Evolutionary conservation across 352 stramenopile species (phyloP), one percentile per base, ranked within the genome.

Genomic region (Pythium rhizo-oryzae): DNA sequence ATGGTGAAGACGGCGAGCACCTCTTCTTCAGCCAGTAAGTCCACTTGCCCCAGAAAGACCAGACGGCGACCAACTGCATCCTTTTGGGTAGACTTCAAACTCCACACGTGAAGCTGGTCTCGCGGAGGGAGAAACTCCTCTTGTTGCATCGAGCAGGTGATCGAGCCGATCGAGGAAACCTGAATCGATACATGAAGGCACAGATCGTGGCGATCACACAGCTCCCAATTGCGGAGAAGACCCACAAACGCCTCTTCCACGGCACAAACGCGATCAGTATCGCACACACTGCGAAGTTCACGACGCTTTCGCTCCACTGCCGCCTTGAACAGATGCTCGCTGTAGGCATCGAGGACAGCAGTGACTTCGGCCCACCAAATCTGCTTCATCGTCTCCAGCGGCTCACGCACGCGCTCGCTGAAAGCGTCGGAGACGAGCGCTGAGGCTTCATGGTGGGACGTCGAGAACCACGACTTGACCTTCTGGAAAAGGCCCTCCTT

Each of bases 401-500:
- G 56, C 9, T 35, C 56, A 21, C 18, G 0, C 41, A 62, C 44
- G 11, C 55, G 55, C 12, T 62, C 55, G 7, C 41, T 35, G 9
- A 62, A 62, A 23, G 51, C 55, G 23, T 21, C 21, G 55, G 53
- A 33, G 2, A 47, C 9, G 18, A 46, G 3, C 39, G 15, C 12
- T 13, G 11, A 39, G 35, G 35, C n/a, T n/a, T n/a, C n/a, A n/a
- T n/a, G n/a, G n/a, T n/a, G n/a, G n/a, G n/a, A n/a, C n/a, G n/a
- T n/a, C n/a, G n/a, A n/a, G n/a, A n/a, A n/a, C n/a, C n/a, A 59
- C 47, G 8, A 47, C 33, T 19, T 59, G 53, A 33, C 53, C 47
- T 19, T 46, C 53, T 57, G 25, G 51, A 57, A 57, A 8, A 54
- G n/a, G n/a, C 56, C 25, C 3, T 9, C 23, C 1, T 52, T 52